A percentile compares a stretch with the other conserved stretches of the same genome.
These are phyloP conservation scores for Miscanthus sacchariflorus DNA, from an alignment of 202 grass and related monocot species.

Conservation along the genomic window DNA sequence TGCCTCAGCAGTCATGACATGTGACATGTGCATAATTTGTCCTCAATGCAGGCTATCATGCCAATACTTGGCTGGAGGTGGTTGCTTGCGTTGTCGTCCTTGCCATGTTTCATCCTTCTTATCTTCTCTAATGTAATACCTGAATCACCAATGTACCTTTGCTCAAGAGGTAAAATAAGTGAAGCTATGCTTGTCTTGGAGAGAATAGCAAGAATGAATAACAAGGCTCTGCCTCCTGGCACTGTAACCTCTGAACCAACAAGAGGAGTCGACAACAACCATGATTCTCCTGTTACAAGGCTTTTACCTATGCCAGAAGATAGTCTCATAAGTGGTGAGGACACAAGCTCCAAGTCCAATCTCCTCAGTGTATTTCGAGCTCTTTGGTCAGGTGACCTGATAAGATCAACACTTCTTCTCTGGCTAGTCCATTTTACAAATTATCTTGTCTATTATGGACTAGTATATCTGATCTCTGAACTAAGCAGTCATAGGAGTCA, in stretches of 20 bases:
- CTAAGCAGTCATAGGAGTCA: slow-evolving; percentile 36
- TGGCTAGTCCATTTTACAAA: slow-evolving; percentile 47
- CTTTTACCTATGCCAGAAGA: slow-evolving; percentile 38
- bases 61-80: slow-evolving; percentile 64
- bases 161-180: slow-evolving; percentile 45
- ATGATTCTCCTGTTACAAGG: slow-evolving; percentile 39
- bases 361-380: slow-evolving; percentile 38
- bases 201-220: slow-evolving; percentile 55
- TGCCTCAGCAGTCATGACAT: too few relatives aligned
- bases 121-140: slow-evolving; percentile 48
- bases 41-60: slow-evolving; percentile 57
- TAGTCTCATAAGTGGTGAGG: neutral
- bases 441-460: slow-evolving; percentile 63
- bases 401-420: slow-evolving; percentile 63
- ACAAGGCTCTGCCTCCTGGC: slow-evolving; percentile 43
- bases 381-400: slow-evolving; percentile 51
- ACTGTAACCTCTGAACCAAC: slow-evolving; percentile 57
- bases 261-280: slow-evolving; percentile 7
- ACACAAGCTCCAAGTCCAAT: slow-evolving; percentile 7
- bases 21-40: neutral
- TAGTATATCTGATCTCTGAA: slow-evolving; percentile 64
- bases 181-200: slow-evolving; percentile 53
- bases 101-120: slow-evolving; percentile 54
- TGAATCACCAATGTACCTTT: slow-evolving; percentile 65
- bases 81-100: slow-evolving; percentile 52